Percentiles rank a stretch among this genome's conserved stretches.
These are phyloP conservation scores for Metschnikowia matae DNA, from an alignment of 805 yeast genomes.

Conservation along the genomic window DNA sequence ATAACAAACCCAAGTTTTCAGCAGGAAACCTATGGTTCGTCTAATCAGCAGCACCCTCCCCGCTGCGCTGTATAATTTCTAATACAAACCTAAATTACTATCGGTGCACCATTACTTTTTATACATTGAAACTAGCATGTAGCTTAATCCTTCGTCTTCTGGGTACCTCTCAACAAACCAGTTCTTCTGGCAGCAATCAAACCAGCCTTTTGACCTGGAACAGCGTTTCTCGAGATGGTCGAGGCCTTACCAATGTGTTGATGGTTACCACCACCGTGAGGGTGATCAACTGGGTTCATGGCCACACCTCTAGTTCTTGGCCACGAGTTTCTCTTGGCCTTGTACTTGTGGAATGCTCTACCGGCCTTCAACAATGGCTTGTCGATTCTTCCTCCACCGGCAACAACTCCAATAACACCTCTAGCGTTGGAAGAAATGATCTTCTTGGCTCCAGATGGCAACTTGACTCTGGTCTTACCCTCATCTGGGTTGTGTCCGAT, in stretches of 20 bases:
- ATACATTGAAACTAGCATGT: constrained; percentile 16
- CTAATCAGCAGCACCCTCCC: not conserved
- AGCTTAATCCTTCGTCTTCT: constrained; percentile 57
- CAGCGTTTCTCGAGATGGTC: constrained; percentile 98
- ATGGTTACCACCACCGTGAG: constrained; percentile 99
- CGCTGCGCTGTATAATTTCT: not conserved
- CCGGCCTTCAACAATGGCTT: constrained; percentile 99
- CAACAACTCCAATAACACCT: constrained; percentile 99
- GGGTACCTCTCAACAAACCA: constrained; percentile 99
- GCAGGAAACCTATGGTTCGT: not conserved
- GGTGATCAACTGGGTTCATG: constrained; percentile 99
- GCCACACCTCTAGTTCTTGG: constrained; percentile 99
- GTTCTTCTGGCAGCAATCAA: constrained; percentile 99
- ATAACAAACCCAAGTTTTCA: not conserved
- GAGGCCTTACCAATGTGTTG: constrained; percentile 99
- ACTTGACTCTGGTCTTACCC: constrained; percentile 98
- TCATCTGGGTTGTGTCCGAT: constrained; percentile 99
- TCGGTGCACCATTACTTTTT: constrained; percentile 17
- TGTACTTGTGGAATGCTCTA: constrained; percentile 86
- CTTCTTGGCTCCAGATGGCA: constrained; percentile 99
- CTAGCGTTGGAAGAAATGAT: constrained; percentile 91
- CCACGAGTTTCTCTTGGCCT: constrained; percentile 83
- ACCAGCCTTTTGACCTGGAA: constrained; percentile 99
- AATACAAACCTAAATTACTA: constrained; percentile 7
- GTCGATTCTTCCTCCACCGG: constrained; percentile 99